Conservation (phyloP, 345 rosid genomes). For the Populus nigra region DNA sequence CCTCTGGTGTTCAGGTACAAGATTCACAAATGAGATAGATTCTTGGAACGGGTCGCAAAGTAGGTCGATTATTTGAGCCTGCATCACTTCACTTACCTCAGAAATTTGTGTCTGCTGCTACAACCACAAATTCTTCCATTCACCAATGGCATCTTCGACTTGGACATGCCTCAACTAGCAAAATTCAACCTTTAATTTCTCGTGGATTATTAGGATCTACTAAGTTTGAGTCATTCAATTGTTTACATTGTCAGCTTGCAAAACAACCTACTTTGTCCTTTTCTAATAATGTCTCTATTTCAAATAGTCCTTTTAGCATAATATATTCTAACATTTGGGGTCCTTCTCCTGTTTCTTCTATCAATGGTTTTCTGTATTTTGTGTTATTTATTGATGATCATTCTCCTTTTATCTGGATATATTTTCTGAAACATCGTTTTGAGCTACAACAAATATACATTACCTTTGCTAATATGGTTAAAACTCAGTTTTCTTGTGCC, state of each 20-base stretch:
- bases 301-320: neutral
- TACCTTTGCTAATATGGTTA: neutral
- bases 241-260: neutral
- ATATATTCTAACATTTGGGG: neutral
- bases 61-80: slow-evolving; percentile 3
- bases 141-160: neutral
- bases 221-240: neutral
- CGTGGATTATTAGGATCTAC: neutral
- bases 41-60: neutral
- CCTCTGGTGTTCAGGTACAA: neutral
- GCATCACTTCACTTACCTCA: neutral
- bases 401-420: neutral
- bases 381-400: neutral
- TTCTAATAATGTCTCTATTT: neutral
- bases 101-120: neutral
- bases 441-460: neutral
- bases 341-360: neutral
- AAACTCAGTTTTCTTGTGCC: neutral
- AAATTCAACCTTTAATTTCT: slow-evolving; percentile 1
- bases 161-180: neutral
- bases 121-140: neutral
- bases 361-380: neutral
- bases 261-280: neutral
- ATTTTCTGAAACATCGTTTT: neutral
- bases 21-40: neutral